Evolutionary conservation across 805 yeast genomes (phyloP).

Genomic region (Barnettozyma sucrosica): DNA sequence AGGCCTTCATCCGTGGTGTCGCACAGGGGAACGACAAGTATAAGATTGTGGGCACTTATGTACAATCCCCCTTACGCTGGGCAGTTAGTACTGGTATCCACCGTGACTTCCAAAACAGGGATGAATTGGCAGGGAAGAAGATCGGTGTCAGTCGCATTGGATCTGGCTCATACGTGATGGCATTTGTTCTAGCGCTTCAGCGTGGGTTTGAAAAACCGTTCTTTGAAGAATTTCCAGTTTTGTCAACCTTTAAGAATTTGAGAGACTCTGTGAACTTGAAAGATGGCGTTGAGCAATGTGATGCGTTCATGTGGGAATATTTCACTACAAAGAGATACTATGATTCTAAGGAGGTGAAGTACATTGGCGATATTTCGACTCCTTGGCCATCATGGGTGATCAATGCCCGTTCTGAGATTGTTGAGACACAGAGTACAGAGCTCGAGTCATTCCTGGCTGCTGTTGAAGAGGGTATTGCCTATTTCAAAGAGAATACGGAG

Average conservation of each 20-base stretch:
- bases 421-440: constrained; percentile 27
- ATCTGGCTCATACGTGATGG: constrained; percentile 88
- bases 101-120: constrained; percentile 49
- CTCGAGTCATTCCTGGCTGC: constrained; percentile 42
- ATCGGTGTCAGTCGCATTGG: constrained; percentile 88
- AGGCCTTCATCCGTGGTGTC: constrained; percentile 80
- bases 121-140: constrained; percentile 51
- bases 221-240: constrained; percentile 47
- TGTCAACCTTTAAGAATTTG: constrained; percentile 66
- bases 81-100: constrained; percentile 72
- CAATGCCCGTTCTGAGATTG: constrained; percentile 41
- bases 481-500: constrained; percentile 54
- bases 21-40: constrained; percentile 49
- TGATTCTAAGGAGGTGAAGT: constrained; percentile 72
- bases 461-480: constrained; percentile 59
- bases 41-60: constrained; percentile 75
- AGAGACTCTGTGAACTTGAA: constrained; percentile 71
- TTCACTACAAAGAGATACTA: constrained; percentile 85
- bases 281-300: constrained; percentile 42
- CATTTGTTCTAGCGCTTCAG: constrained; percentile 71
- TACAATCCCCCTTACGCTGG: constrained; percentile 85
- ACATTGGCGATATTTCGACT: constrained; percentile 82
- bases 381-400: constrained; percentile 98
- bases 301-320: constrained; percentile 95
- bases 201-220: constrained; percentile 48